phyloP scores from a whole-genome alignment of 108 stramenopile species.

The Mayamaea pseudoterrestris region DNA sequence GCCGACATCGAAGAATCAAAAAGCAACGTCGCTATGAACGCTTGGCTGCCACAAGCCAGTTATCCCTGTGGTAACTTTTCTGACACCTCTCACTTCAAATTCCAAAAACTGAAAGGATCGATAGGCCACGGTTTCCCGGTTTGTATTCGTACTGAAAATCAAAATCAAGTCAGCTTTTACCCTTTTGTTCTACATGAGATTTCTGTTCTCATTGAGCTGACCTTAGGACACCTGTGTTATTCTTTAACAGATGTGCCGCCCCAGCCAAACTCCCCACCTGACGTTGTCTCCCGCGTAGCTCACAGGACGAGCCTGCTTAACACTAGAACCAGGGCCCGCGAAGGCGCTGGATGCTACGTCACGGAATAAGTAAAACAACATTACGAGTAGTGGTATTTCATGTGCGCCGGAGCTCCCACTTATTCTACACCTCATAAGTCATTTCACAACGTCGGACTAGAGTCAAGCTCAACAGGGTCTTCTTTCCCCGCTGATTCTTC shows the following conservation, averaged over 20 bases:
- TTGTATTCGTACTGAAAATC: slow-evolving; percentile 93
- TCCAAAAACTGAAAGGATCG: slow-evolving; percentile 92
- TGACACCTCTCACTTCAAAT: slow-evolving; percentile 96
- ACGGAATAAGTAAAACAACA: slow-evolving; percentile 95
- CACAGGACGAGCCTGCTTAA: slow-evolving; percentile 34
- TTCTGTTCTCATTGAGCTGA: slow-evolving; percentile 95
- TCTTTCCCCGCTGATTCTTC: slow-evolving; percentile 85
- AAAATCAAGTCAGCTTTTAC: slow-evolving; percentile 94
- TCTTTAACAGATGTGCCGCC: slow-evolving; percentile 91
- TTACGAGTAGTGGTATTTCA: slow-evolving; percentile 97
- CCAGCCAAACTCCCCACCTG: slow-evolving; percentile 93
- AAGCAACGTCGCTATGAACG: slow-evolving; percentile 82
- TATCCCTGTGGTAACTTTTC: slow-evolving; percentile 99
- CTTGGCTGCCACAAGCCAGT: slow-evolving; percentile 94
- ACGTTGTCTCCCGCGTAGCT: slow-evolving; percentile 85
- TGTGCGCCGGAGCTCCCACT: slow-evolving; percentile 85
- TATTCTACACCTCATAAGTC: slow-evolving; percentile 97
- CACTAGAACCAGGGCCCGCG: slow-evolving; percentile 71
- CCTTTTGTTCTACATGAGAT: slow-evolving; percentile 87
- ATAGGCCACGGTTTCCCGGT: slow-evolving; percentile 95
- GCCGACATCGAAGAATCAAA: slow-evolving; percentile 91
- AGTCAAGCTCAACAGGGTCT: slow-evolving; percentile 98
- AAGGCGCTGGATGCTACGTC: slow-evolving; percentile 74
- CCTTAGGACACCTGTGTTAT: slow-evolving; percentile 87
- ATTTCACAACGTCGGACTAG: slow-evolving; percentile 96